Conservation (phyloP, 2,329 filamentous ascomycete genomes). For the Claviceps cyperi region DNA sequence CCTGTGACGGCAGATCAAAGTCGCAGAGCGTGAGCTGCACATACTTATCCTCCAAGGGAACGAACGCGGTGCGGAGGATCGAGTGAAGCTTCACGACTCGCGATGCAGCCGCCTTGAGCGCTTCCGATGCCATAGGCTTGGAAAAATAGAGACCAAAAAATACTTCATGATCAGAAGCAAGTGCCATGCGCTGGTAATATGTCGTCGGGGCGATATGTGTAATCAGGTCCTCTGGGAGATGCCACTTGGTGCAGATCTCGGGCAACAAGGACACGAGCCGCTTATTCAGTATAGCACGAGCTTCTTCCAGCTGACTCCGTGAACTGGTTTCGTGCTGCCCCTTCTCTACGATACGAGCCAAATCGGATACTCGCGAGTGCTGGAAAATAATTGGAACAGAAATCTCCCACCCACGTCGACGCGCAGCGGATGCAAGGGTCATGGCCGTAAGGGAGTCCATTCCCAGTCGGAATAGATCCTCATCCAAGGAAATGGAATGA, state of each 20-base stretch:
- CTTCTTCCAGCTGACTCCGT: not conserved
- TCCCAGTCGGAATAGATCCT: not conserved
- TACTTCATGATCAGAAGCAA: not conserved
- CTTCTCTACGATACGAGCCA: not conserved
- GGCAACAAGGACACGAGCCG: not conserved
- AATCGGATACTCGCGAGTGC: not conserved
- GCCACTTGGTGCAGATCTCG: not conserved
- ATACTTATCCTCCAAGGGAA: not conserved
- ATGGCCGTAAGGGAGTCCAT: slow-evolving; percentile 1
- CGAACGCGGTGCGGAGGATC: not conserved
- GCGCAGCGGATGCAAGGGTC: not conserved
- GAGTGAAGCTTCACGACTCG: not conserved
- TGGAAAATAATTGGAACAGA: not conserved
- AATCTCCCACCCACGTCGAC: not conserved
- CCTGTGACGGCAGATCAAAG: not conserved
- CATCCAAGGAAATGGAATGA: not conserved
- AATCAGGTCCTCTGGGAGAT: not conserved
- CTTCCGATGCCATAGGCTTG: not conserved
- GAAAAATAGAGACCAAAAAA: not conserved
- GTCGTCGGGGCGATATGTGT: not conserved
- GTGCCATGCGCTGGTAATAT: not conserved
- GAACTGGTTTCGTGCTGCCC: not conserved
- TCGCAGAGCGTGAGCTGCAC: not conserved
- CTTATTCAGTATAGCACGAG: not conserved
- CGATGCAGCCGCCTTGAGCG: not conserved